Percentiles rank a stretch among this genome's conserved stretches.
Conservation (phyloP, 176 grass and related monocot species). For the Eremochloa ophiuroides region DNA sequence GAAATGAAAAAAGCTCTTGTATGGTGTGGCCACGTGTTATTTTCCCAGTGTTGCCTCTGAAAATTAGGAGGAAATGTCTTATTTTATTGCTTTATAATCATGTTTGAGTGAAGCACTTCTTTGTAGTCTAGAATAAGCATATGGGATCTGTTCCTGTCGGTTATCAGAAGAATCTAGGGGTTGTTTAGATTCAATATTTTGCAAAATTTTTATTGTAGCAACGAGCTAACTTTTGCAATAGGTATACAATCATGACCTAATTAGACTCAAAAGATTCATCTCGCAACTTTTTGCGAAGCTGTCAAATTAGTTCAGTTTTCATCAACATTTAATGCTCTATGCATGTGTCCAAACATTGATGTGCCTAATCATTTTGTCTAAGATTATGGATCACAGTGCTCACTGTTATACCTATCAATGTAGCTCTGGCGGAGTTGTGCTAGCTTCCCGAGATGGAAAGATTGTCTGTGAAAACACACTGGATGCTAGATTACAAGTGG, state of each 20-base stretch:
- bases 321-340: too few species aligned
- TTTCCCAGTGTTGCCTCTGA: neutral
- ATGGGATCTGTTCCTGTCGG: neutral
- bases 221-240: too few species aligned
- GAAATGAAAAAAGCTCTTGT: neutral
- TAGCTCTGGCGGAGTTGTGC: conserved; percentile 84
- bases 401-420: neutral
- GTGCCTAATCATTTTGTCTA: too few species aligned
- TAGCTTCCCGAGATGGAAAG: conserved; percentile 83
- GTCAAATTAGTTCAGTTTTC: too few species aligned
- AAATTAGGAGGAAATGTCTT: neutral
- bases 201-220: too few species aligned
- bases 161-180: neutral
- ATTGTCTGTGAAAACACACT: conserved; percentile 90
- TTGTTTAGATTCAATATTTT: too few species aligned
- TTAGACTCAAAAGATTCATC: too few species aligned
- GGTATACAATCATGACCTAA: too few species aligned
- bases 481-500: conserved; percentile 80
- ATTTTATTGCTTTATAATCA: neutral
- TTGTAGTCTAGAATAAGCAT: neutral
- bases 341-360: too few species aligned
- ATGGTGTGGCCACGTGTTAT: neutral
- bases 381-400: neutral
- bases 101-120: neutral
- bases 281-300: too few species aligned